These are phyloP conservation scores for Hygrophoropsis aurantiaca DNA, from an alignment of 768 basidiomycete species.

Conservation along the genomic window DNA sequence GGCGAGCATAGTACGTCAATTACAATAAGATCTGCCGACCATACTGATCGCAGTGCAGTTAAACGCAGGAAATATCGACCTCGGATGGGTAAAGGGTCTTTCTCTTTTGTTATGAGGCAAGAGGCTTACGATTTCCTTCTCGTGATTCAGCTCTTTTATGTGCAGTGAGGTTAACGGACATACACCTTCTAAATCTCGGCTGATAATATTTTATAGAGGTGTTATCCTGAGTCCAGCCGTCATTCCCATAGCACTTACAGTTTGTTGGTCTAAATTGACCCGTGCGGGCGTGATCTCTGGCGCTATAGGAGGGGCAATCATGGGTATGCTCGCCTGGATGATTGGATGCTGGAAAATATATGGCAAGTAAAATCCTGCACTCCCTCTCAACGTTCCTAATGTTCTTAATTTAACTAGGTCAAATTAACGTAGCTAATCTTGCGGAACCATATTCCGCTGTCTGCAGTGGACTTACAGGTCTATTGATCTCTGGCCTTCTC, in stretches of 20 bases:
- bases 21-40: too few relatives aligned
- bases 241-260: constrained; percentile 47
- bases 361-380: constrained; percentile 22
- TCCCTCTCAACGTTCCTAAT: not conserved
- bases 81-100: constrained; percentile 41
- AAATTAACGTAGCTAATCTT: constrained; percentile 35
- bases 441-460: constrained; percentile 41
- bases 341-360: constrained; percentile 51
- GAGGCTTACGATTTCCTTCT: not conserved
- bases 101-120: not conserved
- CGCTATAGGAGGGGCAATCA: constrained; percentile 38
- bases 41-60: constrained; percentile 38
- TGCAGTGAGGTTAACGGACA: constrained; percentile 34
- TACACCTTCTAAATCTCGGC: not conserved
- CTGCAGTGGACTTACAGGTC: constrained; percentile 37
- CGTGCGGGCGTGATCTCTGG: constrained; percentile 39
- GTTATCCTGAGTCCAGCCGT: constrained; percentile 49
- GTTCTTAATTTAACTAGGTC: constrained; percentile 18
- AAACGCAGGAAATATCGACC: constrained; percentile 43
- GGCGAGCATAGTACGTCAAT: constrained; percentile 36
- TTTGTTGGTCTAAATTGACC: constrained; percentile 47
- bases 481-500: constrained; percentile 37
- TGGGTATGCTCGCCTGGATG: constrained; percentile 52
- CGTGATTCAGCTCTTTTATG: constrained; percentile 38
- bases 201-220: constrained; percentile 32